phyloP scores from a whole-genome alignment of 2,329 filamentous ascomycete species.

The Aspergillus sp. region DNA sequence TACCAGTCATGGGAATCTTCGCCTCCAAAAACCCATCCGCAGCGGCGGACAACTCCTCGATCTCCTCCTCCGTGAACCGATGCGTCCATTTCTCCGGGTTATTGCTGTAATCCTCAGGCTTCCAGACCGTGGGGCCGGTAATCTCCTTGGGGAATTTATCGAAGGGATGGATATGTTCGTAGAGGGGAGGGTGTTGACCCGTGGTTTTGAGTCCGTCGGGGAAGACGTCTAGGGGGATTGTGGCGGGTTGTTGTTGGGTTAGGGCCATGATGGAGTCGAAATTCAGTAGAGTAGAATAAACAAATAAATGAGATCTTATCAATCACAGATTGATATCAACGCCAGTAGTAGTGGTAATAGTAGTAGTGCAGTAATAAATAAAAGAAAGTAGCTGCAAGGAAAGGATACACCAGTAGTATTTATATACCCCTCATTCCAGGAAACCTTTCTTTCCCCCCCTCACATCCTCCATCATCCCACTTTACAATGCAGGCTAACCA shows the following conservation, averaged over 20 bases:
- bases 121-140: slow-evolving; percentile 72
- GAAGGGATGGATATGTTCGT: slow-evolving; percentile 67
- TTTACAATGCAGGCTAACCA: no score
- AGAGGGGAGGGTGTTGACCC: slow-evolving; percentile 72
- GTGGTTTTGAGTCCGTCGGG: slow-evolving; percentile 68
- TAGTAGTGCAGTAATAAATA: neutral
- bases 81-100: slow-evolving; percentile 73
- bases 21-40: slow-evolving; percentile 70
- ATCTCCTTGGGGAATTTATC: slow-evolving; percentile 71
- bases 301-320: neutral
- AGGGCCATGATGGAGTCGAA: slow-evolving; percentile 27
- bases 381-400: neutral
- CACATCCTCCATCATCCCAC: neutral
- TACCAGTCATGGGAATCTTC: slow-evolving; percentile 69
- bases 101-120: slow-evolving; percentile 62
- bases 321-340: neutral
- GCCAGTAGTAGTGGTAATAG: neutral
- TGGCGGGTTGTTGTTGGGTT: slow-evolving; percentile 42
- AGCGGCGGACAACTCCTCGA: slow-evolving; percentile 66
- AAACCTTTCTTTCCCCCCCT: neutral
- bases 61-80: slow-evolving; percentile 65
- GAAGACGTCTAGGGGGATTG: slow-evolving; percentile 54
- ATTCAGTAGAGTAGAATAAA: neutral
- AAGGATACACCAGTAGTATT: neutral
- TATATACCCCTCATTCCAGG: neutral